Evolutionary conservation across 306 rosid genomes (phyloP).

Genomic region (Dryas alaskensis): DNA sequence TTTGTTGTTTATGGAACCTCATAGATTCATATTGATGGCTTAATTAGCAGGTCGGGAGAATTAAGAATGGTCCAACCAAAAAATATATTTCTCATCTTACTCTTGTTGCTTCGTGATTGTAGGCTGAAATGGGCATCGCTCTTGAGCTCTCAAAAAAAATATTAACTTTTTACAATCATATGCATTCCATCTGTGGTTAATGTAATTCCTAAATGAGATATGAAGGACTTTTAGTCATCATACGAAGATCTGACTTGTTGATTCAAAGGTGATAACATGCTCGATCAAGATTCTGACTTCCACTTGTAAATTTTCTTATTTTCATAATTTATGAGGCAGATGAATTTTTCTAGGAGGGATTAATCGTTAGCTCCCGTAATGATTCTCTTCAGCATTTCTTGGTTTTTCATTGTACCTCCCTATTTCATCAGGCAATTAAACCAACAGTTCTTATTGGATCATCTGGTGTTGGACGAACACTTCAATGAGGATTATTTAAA

Average conservation of each 20-base stretch:
- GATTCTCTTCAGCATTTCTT: constrained; percentile 66
- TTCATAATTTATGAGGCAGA: background rate
- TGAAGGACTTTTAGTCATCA: constrained; percentile 25
- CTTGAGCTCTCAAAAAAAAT: constrained; percentile 82
- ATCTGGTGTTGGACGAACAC: constrained; percentile 74
- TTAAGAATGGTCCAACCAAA: background rate
- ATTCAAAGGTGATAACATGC: constrained; percentile 61
- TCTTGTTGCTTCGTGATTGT: constrained; percentile 27
- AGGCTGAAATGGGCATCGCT: constrained; percentile 97
- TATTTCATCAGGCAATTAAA: constrained; percentile 54
- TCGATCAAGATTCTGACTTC: constrained; percentile 1
- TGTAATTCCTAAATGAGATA: constrained; percentile 6
- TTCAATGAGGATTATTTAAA: constrained; percentile 43
- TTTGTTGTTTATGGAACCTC: too few species aligned
- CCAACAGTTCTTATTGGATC: constrained; percentile 89
- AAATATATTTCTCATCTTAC: constrained; percentile 12
- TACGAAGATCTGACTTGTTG: constrained; percentile 90
- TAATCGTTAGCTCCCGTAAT: constrained; percentile 74
- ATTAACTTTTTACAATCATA: background rate
- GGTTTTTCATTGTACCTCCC: background rate
- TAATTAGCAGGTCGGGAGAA: too few species aligned
- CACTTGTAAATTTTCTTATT: background rate
- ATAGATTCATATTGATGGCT: background rate
- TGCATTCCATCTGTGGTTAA: background rate
- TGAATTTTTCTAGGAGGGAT: constrained; percentile 54